Conservation (phyloP, 169 alveolate genomes). For the Eimeria falciformis region DNA sequence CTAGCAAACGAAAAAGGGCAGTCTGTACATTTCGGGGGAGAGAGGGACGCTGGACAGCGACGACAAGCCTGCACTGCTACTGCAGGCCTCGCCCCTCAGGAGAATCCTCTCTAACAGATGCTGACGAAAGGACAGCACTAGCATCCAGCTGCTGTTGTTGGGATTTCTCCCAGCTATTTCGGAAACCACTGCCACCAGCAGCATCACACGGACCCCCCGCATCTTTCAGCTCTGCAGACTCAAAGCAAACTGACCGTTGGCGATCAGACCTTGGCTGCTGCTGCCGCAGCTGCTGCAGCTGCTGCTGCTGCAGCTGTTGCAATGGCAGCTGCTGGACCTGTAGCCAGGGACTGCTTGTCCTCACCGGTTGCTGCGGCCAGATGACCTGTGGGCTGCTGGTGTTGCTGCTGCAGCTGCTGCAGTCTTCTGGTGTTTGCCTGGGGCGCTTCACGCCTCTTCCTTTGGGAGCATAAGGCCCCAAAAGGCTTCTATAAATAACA, state of each 20-base stretch:
- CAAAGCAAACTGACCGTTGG: too few relatives aligned
- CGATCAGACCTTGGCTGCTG: constrained; percentile 4
- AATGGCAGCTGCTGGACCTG: constrained; percentile 5
- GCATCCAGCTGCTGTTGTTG: constrained; percentile 50
- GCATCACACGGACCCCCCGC: too few relatives aligned
- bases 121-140: neutral
- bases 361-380: constrained; percentile 39
- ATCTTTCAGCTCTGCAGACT: too few relatives aligned
- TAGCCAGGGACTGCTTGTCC: constrained; percentile 5
- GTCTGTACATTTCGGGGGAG: constrained; percentile 11
- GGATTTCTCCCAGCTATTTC: constrained; percentile 24
- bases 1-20: constrained; percentile 3
- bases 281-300: constrained; percentile 11
- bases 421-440: constrained; percentile 5
- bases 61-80: neutral
- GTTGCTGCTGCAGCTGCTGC: constrained; percentile 30
- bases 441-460: constrained; percentile 47
- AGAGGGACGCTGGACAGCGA: neutral
- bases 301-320: constrained; percentile 21
- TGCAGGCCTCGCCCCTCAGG: neutral
- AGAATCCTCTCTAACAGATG: constrained; percentile 28
- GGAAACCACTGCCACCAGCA: neutral
- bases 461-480: constrained; percentile 57
- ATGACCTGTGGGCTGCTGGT: constrained; percentile 44
- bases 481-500: constrained; percentile 7